Evolutionary conservation across 2,329 filamentous ascomycete species (phyloP), one percentile per base, ranked within the genome.

Genomic region (Venturia nashicola): DNA sequence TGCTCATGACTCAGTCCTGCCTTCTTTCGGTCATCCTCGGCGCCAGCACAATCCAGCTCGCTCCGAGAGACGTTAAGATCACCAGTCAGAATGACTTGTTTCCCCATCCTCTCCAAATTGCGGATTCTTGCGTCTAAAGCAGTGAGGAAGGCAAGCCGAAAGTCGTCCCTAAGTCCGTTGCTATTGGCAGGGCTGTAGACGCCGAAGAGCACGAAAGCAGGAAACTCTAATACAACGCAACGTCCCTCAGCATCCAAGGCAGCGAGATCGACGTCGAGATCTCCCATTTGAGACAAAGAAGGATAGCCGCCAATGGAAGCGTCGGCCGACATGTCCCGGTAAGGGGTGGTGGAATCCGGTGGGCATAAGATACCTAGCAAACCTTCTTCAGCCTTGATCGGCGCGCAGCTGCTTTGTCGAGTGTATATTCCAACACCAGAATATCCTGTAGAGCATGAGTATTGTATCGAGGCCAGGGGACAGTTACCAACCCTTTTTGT

Each of bases 401-500:
- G 94, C 3, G 86, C 84, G 74, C 94, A 97, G 43, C 84, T 87
- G 4, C 88, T 82, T 72, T 89, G 94, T n/a, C 91, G 85, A 0
- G 92, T 97, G 76, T 97, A 99, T 43, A 99, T 91, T 3, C 88
- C 94, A 1, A 99, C 93, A 1, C 94, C 94, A 34, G 93, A 96
- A 73, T 97, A 99, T 32, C 94, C 91, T 96, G 48, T 5, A 16
- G 62, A n/a, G 12, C 20, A 48, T 65, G 55, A 64, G 62, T 57
- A 11, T 64, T 71, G 60, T 20, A 20, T 32, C 5, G 36, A 32
- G 48, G 59, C 20, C 40, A 27, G 40, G 44, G 36, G 36, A n/a
- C 62, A 68, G 32, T 39, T 20, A 48, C n/a, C 27, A 34, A 88
- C 91, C 93, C 80, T 97, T 97, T 75, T 97, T 97, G 72, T 95